These are phyloP conservation scores for Colletotrichum plurivorum DNA, from an alignment of 2,329 filamentous ascomycete genomes.

Conservation along the genomic window DNA sequence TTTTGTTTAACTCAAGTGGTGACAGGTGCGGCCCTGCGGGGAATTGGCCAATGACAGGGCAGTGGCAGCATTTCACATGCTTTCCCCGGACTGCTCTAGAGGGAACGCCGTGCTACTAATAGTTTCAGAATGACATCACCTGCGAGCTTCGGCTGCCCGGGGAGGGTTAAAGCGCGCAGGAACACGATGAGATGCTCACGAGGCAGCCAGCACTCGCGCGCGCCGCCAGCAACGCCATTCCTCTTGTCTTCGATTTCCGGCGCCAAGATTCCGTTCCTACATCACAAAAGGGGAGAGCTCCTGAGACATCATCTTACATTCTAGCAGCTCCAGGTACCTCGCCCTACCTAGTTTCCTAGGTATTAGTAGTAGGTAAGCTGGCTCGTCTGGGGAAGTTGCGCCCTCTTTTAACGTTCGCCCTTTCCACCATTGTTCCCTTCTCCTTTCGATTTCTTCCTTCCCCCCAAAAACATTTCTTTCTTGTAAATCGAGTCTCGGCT, in stretches of 20 bases:
- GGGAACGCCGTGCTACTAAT: constrained; percentile 24
- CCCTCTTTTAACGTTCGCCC: constrained; percentile 31
- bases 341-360: background rate
- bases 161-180: constrained; percentile 17
- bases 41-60: constrained; percentile 33
- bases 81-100: constrained; percentile 31
- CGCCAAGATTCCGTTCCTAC: background rate
- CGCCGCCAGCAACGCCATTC: background rate
- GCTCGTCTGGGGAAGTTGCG: background rate
- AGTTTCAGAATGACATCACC: constrained; percentile 41
- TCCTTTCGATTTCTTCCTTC: too few relatives aligned
- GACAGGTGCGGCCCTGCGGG: background rate
- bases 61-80: constrained; percentile 32
- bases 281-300: background rate
- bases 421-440: constrained; percentile 18
- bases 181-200: constrained; percentile 3
- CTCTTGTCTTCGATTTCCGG: background rate
- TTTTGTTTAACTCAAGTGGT: background rate
- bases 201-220: background rate
- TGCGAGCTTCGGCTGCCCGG: constrained; percentile 31
- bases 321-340: too few relatives aligned
- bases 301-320: background rate
- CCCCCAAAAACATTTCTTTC: background rate
- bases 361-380: background rate
- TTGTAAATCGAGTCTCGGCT: background rate